Base-by-base conservation (phyloP, 208 protist genomes). In the Crithidia fasciculata region DNA sequence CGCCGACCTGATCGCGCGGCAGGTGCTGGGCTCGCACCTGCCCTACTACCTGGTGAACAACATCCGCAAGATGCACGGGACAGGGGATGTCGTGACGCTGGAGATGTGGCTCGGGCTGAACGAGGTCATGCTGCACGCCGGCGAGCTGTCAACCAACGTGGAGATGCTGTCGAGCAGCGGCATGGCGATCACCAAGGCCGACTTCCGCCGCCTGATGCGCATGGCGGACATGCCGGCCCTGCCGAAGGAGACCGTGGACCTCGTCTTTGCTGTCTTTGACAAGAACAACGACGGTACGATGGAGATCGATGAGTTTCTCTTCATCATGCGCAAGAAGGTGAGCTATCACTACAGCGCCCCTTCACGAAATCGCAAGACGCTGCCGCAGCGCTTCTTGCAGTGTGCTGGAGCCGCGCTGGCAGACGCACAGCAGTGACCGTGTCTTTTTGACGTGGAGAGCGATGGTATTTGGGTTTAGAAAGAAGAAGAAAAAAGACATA, bases 201-300 rank as follows among this genome's bases (percentile, higher is more conserved):
- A 84, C 55, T 92, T 97, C 56, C 80, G 81, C 15, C 84, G 91
- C 8, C 87, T 87, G 9, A 65, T 96, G 64, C 78, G 74, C 49
- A 82, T 87, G 1, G 83, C 83, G 8, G 82, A 83, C 6, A 41
- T 93, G 69, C 68, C 72, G 13, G 56, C 79, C 16, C 71, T 93
- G 37, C 74, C 71, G 40, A 47, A 74, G 8, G 60, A 76, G 5
- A 85, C 80, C 0, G 47, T 87, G 16, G 78, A 83, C 53, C 69
- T 96, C 12, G 63, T 96, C 43, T 94, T 95, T 72, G 80, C 84
- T 39, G 65, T 97, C 8, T 97, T 97, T 78, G 93, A 97, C 75
- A 85, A 85, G 50, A 87, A 97, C 64, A 76, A 80, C 39, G 87
- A 97, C 72, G 93, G 93, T 50, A 80, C 82, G 18, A 76, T 97